Percentiles rank a stretch among this genome's conserved stretches.
Conservation (phyloP, 129 eudicot species). For the Centrapalus pauciflorus region DNA sequence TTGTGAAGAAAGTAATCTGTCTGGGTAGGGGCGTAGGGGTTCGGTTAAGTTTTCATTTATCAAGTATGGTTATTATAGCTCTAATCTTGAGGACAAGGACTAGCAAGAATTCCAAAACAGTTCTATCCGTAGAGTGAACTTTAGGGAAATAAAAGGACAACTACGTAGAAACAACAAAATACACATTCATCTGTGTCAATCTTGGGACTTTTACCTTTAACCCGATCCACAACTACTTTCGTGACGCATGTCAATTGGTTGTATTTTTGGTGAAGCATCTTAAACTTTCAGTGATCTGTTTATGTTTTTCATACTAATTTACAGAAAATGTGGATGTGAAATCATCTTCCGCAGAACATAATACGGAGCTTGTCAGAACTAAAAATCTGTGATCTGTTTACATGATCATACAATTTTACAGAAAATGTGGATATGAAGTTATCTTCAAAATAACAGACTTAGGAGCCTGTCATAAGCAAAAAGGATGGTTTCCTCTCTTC, state of each 20-base stretch:
- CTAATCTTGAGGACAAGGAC: not conserved
- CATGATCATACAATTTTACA: not conserved
- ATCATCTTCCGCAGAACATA: slow-evolving; percentile 7
- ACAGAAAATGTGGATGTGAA: not conserved
- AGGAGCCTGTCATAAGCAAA: slow-evolving; percentile 1
- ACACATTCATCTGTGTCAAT: not conserved
- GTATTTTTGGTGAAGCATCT: not conserved
- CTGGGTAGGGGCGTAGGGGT: no score
- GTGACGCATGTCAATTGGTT: not conserved
- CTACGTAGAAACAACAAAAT: not conserved
- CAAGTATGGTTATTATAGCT: not conserved
- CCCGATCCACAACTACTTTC: not conserved
- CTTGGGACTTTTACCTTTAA: not conserved
- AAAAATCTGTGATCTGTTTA: not conserved
- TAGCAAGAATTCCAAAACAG: no score
- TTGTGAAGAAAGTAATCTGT: not conserved
- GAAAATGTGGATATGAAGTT: slow-evolving; percentile 6
- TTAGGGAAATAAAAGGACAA: no score
- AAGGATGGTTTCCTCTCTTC: not conserved
- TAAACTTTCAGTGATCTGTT: not conserved
- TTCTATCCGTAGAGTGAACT: no score
- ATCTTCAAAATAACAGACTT: slow-evolving; percentile 3
- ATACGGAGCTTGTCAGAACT: not conserved
- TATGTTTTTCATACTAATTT: not conserved
- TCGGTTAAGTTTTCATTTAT: not conserved